phyloP scores from a whole-genome alignment of 768 basidiomycete species.

The Wakefieldia striispora region DNA sequence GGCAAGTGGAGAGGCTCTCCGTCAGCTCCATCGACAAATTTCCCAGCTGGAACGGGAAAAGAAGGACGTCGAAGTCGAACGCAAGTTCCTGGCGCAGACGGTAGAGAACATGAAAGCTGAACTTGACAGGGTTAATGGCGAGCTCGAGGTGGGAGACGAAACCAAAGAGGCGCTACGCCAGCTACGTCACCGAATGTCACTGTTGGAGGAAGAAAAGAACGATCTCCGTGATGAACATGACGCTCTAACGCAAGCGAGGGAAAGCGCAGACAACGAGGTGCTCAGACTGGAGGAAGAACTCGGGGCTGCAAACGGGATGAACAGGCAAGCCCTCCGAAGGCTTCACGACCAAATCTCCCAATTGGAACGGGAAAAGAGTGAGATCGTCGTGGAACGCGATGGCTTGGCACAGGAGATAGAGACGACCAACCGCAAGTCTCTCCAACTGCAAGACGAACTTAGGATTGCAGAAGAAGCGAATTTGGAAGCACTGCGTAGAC shows the following conservation, averaged over 20 bases:
- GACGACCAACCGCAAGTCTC: slow-evolving; percentile 7
- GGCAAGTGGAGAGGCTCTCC: slow-evolving; percentile 74
- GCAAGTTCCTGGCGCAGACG: slow-evolving; percentile 34
- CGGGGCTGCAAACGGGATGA: slow-evolving; percentile 42
- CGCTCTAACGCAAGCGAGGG: slow-evolving; percentile 41
- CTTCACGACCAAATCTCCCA: slow-evolving; percentile 9
- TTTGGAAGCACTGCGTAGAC: slow-evolving; percentile 27
- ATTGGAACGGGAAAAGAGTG: slow-evolving; percentile 39
- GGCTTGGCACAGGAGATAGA: slow-evolving; percentile 42
- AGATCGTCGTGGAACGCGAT: slow-evolving; percentile 51
- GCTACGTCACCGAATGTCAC: slow-evolving; percentile 7
- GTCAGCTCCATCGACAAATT: slow-evolving; percentile 79
- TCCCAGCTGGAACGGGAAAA: slow-evolving; percentile 70
- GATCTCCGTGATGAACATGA: slow-evolving; percentile 54
- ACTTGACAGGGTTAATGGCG: slow-evolving; percentile 60
- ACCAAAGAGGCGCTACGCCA: slow-evolving; percentile 26
- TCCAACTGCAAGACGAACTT: slow-evolving; percentile 24
- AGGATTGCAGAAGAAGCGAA: slow-evolving; percentile 41
- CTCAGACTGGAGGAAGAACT: slow-evolving; percentile 25
- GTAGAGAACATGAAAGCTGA: slow-evolving; percentile 52
- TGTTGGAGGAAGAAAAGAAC: slow-evolving; percentile 34
- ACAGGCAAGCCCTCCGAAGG: slow-evolving; percentile 27
- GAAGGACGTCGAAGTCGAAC: slow-evolving; percentile 45
- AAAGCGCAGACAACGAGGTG: slow-evolving; percentile 8
- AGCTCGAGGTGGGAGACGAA: slow-evolving; percentile 64